Percentiles rank a stretch among this genome's conserved stretches.
Conservation (phyloP, 148 eudicot genomes). For the Nyssa sinensis region DNA sequence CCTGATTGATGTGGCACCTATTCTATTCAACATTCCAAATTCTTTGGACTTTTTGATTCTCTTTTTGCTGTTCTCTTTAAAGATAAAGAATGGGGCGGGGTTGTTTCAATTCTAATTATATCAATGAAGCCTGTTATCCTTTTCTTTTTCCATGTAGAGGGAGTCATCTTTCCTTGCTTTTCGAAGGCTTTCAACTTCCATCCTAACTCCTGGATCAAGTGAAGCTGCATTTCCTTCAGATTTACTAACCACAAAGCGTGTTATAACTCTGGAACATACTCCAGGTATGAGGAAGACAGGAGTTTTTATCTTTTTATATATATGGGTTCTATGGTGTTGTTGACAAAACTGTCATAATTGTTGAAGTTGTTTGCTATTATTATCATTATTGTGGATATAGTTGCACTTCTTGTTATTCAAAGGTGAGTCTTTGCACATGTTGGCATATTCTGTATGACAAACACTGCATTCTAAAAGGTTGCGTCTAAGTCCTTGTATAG, state of each 20-base stretch:
- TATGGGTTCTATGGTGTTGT: neutral
- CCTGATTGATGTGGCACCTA: neutral
- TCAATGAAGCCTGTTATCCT: neutral
- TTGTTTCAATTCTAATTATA: neutral
- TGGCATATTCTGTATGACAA: too few species aligned
- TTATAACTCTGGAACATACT: conserved; percentile 46
- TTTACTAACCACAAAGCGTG: conserved; percentile 44
- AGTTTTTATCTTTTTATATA: neutral
- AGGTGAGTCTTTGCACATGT: too few species aligned
- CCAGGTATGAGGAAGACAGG: conserved; percentile 47
- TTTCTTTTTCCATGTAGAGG: conserved; percentile 21
- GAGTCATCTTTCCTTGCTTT: conserved; percentile 28
- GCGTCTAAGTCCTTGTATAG: too few species aligned
- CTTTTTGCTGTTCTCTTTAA: neutral
- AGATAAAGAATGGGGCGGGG: neutral
- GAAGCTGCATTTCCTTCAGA: conserved; percentile 65
- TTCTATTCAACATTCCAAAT: neutral
- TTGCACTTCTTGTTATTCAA: too few species aligned
- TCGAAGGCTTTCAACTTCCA: conserved; percentile 57
- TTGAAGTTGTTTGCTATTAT: too few species aligned
- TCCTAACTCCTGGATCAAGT: conserved; percentile 60
- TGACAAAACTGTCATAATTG: too few species aligned
- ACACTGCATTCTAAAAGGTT: too few species aligned
- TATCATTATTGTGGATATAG: too few species aligned
- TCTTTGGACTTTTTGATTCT: neutral